Base-by-base conservation (phyloP, 2,329 filamentous ascomycete species). In the Aspergillus sp. region DNA sequence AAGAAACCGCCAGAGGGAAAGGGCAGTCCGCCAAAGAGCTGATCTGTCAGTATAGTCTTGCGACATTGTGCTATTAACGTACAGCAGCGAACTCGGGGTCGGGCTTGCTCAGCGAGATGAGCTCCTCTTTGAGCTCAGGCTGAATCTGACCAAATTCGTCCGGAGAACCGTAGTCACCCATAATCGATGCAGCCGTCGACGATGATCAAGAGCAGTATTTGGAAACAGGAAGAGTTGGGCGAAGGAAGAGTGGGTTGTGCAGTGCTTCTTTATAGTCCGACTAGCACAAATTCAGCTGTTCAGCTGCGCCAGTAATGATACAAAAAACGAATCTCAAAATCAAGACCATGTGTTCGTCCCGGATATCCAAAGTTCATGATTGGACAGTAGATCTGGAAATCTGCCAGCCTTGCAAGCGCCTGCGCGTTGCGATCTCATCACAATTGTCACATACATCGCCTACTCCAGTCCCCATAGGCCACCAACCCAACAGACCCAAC, bases 71-170 rank as follows among this genome's bases (percentile, higher is more conserved):
- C 15, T 30, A 9, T 30, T 11, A 8, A 22, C 24, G 5, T 48
- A 53, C 49, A 3, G 49, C 49, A 38, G 41, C 50, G n/a, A 49
- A 39, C 26, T 57, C 49, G 15, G 55, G 49, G 22, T 57, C 49
- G 5, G 32, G 22, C 34, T 44, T 42, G 24, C 48, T 48, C 26
- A 56, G n/a, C 1, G 36, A 42, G n/a, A 53, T n/a, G 13, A 48
- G 13, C 6, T 51, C 32, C 6, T 42, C 42, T 11, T 39, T 48
- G 42, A 24, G 9, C n/a, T 9, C 3, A 13, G 13, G 38, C 5
- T 32, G n/a, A n/a, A 4, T 5, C n/a, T 42, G 38, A 4, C 11
- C n/a, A 18, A 56, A 6, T 8, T 34, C 24, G n/a, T 34, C 41
- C 2, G 30, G 30, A 32, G 18, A 3, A 3, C 9, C 13, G 32